A percentile compares a stretch with the other conserved stretches of the same genome.
Conservation (phyloP, 257 asterid genomes). For the Forsythia suspensa region DNA sequence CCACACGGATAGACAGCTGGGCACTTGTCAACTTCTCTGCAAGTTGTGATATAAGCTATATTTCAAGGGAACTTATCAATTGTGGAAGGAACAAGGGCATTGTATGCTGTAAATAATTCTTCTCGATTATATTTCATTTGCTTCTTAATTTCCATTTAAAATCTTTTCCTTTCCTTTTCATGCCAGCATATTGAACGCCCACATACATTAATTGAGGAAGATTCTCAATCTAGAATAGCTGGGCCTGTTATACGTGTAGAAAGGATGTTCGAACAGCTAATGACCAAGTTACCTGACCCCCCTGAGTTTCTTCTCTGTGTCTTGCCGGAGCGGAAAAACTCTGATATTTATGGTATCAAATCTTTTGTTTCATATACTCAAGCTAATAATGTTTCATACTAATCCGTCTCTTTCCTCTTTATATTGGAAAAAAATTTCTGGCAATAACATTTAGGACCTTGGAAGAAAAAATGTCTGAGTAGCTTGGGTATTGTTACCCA, state of each 20-base stretch:
- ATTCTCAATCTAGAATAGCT: constrained; percentile 51
- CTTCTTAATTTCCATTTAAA: constrained; percentile 13
- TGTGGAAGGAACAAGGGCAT: constrained; percentile 89
- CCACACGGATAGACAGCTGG: constrained; percentile 67
- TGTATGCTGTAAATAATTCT: constrained; percentile 49
- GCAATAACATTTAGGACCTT: constrained; percentile 65
- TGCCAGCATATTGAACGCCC: constrained; percentile 82
- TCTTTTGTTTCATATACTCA: constrained; percentile 17
- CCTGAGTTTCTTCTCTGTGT: constrained; percentile 88
- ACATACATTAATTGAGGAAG: constrained; percentile 82
- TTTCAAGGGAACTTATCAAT: constrained; percentile 81
- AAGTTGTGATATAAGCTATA: constrained; percentile 67
- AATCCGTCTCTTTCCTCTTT: not conserved
- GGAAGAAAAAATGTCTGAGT: constrained; percentile 82
- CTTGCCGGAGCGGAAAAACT: constrained; percentile 80
- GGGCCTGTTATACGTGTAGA: constrained; percentile 77
- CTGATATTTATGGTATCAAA: constrained; percentile 72
- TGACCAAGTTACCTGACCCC: constrained; percentile 59
- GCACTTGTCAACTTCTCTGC: constrained; percentile 90
- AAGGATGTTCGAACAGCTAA: constrained; percentile 73
- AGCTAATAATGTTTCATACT: constrained; percentile 8
- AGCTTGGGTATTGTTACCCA: constrained; percentile 76
- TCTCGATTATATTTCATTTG: not conserved
- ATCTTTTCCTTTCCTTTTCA: constrained; percentile 25
- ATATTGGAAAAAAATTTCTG: constrained; percentile 11